Evolutionary conservation across 306 rosid genomes (phyloP).

Genomic region (Gastrolobium villosum): DNA sequence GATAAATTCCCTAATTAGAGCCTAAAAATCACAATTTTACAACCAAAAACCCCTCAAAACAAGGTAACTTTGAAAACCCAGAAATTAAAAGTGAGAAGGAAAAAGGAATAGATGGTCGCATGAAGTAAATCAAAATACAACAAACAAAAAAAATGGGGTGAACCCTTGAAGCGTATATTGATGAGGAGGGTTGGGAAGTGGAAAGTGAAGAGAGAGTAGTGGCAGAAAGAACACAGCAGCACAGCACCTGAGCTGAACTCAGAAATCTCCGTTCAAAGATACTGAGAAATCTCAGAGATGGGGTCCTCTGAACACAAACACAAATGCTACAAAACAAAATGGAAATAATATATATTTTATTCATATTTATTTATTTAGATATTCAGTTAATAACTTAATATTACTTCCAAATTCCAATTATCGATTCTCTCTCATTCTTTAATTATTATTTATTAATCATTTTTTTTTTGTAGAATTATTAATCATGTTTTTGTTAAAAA

Average conservation of each 20-base stretch:
- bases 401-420: constrained; percentile 10
- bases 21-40: constrained; percentile 54
- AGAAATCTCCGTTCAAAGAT: constrained; percentile 70
- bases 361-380: background rate
- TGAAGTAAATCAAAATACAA: constrained; percentile 51
- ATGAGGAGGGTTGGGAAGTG: constrained; percentile 42
- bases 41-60: constrained; percentile 37
- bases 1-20: constrained; percentile 32
- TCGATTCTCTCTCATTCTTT: constrained; percentile 49
- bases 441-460: background rate
- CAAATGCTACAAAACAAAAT: constrained; percentile 51
- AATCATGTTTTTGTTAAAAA: background rate
- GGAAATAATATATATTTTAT: background rate
- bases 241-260: constrained; percentile 57
- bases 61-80: constrained; percentile 23
- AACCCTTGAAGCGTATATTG: constrained; percentile 49
- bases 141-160: background rate
- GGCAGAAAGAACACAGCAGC: constrained; percentile 46
- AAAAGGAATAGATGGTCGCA: constrained; percentile 61
- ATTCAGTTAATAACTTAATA: constrained; percentile 17
- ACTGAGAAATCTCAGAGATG: constrained; percentile 63
- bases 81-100: constrained; percentile 29
- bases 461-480: background rate
- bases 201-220: constrained; percentile 28
- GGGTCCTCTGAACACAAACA: constrained; percentile 57